A percentile compares a stretch with the other conserved stretches of the same genome.
These are phyloP conservation scores for Colletotrichum tropicicola DNA, from an alignment of 2,329 filamentous ascomycete species.

Conservation along the genomic window DNA sequence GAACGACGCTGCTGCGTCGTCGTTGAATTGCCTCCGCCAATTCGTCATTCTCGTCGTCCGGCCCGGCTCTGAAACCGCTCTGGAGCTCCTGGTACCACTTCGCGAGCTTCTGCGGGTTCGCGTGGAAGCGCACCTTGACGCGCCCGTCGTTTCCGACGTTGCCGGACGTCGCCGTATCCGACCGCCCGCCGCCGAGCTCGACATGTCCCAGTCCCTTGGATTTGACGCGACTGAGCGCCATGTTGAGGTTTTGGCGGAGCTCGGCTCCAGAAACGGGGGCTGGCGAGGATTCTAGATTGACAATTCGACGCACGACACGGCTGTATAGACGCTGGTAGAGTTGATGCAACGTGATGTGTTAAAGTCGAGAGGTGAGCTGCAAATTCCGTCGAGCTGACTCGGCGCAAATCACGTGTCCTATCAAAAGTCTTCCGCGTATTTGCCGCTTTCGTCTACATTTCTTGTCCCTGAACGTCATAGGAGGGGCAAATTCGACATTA, in stretches of 20 bases:
- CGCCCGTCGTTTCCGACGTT: slow-evolving; percentile 40
- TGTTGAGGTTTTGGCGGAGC: slow-evolving; percentile 13
- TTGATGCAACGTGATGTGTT: neutral
- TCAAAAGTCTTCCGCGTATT: neutral
- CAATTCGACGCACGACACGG: neutral
- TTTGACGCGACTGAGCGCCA: slow-evolving; percentile 39
- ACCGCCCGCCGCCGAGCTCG: slow-evolving; percentile 34
- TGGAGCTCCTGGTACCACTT: slow-evolving; percentile 38
- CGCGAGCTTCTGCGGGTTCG: slow-evolving; percentile 36
- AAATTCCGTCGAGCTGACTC: slow-evolving; percentile 4
- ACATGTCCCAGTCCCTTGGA: slow-evolving; percentile 39
- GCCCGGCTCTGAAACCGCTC: slow-evolving; percentile 3
- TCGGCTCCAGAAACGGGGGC: neutral
- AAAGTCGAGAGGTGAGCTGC: neutral
- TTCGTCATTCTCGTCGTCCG: neutral
- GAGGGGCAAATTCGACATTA: neutral
- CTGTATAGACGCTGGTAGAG: neutral
- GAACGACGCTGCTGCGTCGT: slow-evolving; percentile 8
- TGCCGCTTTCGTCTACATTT: neutral
- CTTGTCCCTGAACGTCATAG: slow-evolving; percentile 12
- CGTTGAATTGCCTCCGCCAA: neutral
- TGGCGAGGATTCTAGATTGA: neutral
- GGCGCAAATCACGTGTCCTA: slow-evolving; percentile 15
- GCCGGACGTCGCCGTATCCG: slow-evolving; percentile 34
- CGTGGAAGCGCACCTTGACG: slow-evolving; percentile 41